phyloP scores from a whole-genome alignment of 2,329 filamentous ascomycete species.

The Colletotrichum sp. region DNA sequence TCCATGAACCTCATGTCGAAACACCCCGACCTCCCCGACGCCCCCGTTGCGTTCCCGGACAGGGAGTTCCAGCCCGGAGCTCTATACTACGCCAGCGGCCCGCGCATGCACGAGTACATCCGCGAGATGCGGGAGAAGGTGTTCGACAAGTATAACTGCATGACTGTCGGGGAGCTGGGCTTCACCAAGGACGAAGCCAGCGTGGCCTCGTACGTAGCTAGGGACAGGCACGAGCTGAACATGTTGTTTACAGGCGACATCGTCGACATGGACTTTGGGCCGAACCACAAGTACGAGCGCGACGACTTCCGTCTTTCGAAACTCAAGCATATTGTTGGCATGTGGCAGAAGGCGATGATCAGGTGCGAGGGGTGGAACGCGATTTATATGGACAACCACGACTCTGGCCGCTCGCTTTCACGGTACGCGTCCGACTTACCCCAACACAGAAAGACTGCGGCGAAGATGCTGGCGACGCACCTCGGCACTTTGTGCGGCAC shows the following conservation, averaged over 20 bases:
- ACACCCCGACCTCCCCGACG: slow-evolving; percentile 51
- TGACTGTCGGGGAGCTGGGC: slow-evolving; percentile 62
- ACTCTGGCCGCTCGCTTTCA: slow-evolving; percentile 55
- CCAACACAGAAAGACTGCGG: slow-evolving; percentile 38
- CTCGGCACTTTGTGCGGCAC: slow-evolving; percentile 47
- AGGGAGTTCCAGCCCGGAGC: slow-evolving; percentile 38
- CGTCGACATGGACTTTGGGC: slow-evolving; percentile 40
- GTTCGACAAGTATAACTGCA: slow-evolving; percentile 53
- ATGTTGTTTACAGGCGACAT: slow-evolving; percentile 32
- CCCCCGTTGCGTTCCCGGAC: slow-evolving; percentile 39
- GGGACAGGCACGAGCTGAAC: slow-evolving; percentile 39
- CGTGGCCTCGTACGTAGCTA: slow-evolving; percentile 53
- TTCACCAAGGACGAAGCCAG: slow-evolving; percentile 47
- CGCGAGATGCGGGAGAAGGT: slow-evolving; percentile 53
- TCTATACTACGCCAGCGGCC: slow-evolving; percentile 57
- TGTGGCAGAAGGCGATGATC: slow-evolving; percentile 42
- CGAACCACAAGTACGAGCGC: slow-evolving; percentile 41
- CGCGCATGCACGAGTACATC: slow-evolving; percentile 58
- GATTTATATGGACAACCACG: slow-evolving; percentile 61
- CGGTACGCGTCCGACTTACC: slow-evolving; percentile 49
- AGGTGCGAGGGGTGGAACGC: slow-evolving; percentile 51
- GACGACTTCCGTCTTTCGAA: slow-evolving; percentile 39
- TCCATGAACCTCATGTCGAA: slow-evolving; percentile 64
- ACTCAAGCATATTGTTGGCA: slow-evolving; percentile 37
- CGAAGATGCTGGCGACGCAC: slow-evolving; percentile 52